Conservation (phyloP, 306 rosid genomes). For the Pyrus betulifolia region DNA sequence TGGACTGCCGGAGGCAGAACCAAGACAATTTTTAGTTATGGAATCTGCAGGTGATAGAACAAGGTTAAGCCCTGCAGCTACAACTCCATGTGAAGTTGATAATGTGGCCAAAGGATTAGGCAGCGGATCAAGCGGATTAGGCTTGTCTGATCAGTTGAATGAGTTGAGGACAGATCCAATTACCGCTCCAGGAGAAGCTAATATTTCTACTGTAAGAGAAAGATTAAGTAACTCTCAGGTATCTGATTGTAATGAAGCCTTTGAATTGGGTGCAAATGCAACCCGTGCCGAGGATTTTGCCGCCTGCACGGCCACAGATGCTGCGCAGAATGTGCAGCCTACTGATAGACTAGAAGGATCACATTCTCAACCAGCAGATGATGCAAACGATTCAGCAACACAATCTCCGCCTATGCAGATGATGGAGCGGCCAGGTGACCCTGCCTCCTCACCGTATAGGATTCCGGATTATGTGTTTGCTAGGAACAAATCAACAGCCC, state of each 20-base stretch:
- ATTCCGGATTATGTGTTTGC: slow-evolving; percentile 75
- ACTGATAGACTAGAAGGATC: neutral
- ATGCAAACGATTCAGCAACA: slow-evolving; percentile 18
- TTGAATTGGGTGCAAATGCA: neutral
- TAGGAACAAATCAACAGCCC: slow-evolving; percentile 40
- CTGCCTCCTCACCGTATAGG: slow-evolving; percentile 26
- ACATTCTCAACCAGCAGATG: neutral
- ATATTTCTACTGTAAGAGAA: neutral
- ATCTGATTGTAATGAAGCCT: slow-evolving; percentile 2
- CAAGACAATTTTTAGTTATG: slow-evolving; percentile 16
- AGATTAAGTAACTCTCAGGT: neutral
- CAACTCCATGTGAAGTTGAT: slow-evolving; percentile 4
- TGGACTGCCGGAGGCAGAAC: slow-evolving; percentile 16
- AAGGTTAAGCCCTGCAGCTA: neutral
- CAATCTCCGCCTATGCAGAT: slow-evolving; percentile 55
- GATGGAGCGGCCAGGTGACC: slow-evolving; percentile 55
- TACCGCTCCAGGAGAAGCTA: neutral
- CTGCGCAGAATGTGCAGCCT: neutral
- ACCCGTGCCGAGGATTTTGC: neutral
- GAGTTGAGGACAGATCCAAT: neutral
- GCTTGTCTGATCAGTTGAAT: neutral
- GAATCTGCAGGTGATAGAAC: slow-evolving; percentile 14
- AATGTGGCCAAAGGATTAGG: neutral
- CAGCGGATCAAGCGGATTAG: neutral
- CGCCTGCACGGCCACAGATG: neutral